phyloP scores from a whole-genome alignment of 2,329 filamentous ascomycete genomes.

The Berkeleyomyces basicola region DNA sequence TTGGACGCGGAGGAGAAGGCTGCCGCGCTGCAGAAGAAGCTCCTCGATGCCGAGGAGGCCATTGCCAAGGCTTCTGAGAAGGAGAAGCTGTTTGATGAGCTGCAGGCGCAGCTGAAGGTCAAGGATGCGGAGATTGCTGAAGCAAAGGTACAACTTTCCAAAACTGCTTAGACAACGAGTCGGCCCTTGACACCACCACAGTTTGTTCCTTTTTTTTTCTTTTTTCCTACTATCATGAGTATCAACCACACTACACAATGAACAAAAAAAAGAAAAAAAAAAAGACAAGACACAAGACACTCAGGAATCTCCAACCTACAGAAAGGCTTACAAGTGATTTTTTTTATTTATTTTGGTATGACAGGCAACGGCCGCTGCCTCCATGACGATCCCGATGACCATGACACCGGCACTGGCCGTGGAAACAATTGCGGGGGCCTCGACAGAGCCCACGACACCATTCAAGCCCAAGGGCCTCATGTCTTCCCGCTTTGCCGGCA shows the following conservation, averaged over 20 bases:
- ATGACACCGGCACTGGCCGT: background rate
- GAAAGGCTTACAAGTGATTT: slow-evolving; percentile 14
- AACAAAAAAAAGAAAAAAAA: slow-evolving; percentile 3
- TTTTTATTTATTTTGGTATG: slow-evolving; percentile 8
- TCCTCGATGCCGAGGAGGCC: slow-evolving; percentile 7
- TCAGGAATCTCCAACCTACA: slow-evolving; percentile 6
- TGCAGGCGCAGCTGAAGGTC: slow-evolving; percentile 41
- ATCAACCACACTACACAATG: background rate
- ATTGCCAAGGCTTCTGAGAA: slow-evolving; percentile 25
- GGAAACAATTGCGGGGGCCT: background rate
- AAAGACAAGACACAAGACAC: background rate
- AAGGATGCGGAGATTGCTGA: slow-evolving; percentile 48
- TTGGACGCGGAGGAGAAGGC: slow-evolving; percentile 35
- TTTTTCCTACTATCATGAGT: slow-evolving; percentile 4
- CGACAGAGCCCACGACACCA: slow-evolving; percentile 12
- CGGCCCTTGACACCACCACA: slow-evolving; percentile 10
- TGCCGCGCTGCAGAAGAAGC: slow-evolving; percentile 27
- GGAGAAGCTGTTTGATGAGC: slow-evolving; percentile 31
- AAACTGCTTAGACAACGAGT: slow-evolving; percentile 13
- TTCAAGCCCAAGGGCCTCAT: slow-evolving; percentile 34
- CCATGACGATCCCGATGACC: slow-evolving; percentile 6
- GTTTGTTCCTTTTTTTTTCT: background rate
- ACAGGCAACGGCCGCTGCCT: slow-evolving; percentile 11
- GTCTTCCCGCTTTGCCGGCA: slow-evolving; percentile 34
- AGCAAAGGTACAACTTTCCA: slow-evolving; percentile 31